Conservation (phyloP, 106 monocot species). For the Allium cepa region DNA sequence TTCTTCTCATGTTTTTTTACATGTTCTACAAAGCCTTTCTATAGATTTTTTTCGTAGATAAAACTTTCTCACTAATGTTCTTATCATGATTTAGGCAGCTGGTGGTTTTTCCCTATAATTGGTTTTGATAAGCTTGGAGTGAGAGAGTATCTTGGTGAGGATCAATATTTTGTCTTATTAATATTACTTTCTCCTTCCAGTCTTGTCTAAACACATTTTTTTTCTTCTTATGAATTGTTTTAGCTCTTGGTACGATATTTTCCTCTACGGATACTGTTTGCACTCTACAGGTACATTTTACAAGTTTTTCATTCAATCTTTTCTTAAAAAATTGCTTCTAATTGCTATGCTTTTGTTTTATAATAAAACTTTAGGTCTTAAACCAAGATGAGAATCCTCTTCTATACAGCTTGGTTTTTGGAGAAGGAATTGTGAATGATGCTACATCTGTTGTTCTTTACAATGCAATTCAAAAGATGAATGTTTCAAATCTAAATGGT, state of each 20-base stretch:
- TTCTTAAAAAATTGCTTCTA: neutral
- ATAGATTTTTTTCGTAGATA: too few species aligned
- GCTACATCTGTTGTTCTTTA: conserved; percentile 76
- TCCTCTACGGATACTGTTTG: conserved; percentile 86
- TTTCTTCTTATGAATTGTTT: neutral
- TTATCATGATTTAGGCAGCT: conserved; percentile 34
- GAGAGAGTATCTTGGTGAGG: conserved; percentile 67
- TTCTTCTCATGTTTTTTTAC: neutral
- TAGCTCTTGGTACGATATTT: conserved; percentile 81
- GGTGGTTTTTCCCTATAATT: conserved; percentile 77
- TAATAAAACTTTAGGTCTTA: conserved; percentile 37
- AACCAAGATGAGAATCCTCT: conserved; percentile 66
- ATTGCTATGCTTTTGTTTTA: neutral
- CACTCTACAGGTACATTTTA: conserved; percentile 52
- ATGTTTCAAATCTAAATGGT: conserved; percentile 47
- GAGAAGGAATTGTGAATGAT: conserved; percentile 87
- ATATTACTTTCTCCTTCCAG: neutral
- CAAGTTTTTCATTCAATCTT: neutral
- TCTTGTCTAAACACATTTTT: neutral
- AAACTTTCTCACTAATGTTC: conserved; percentile 3
- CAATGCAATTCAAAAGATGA: conserved; percentile 56
- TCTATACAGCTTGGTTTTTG: conserved; percentile 82
- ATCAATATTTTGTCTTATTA: neutral
- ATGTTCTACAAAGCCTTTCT: neutral
- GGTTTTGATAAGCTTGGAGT: conserved; percentile 46